Evolutionary conservation across 2,329 filamentous ascomycete species (phyloP), one percentile per base, ranked within the genome.

Genomic region (Chrysosporium keratinophilum): DNA sequence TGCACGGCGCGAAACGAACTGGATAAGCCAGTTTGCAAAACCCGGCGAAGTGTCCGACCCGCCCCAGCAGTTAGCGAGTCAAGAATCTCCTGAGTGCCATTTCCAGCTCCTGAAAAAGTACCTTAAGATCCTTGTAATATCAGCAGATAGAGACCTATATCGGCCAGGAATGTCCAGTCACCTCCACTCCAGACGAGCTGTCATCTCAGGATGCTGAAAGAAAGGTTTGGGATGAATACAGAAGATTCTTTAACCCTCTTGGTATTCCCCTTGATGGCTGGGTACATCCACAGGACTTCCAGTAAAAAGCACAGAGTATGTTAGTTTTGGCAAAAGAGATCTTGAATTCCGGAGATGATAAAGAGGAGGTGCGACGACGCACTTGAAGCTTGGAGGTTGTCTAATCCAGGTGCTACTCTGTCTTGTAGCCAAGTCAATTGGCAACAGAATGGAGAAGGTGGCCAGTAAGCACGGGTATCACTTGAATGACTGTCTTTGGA

Each of bases 31-130:
- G 23, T 28, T 28, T 7, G 56, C 17, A 56, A 28, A 28, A 28
- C 23, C 23, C 7, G 3, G 23, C 23, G 23, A 28, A 70, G 69
- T 67, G 68, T 58, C 62, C 61, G 59, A 20, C 17, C 50, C 64
- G 14, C 54, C 61, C 34, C 65, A 65, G 41, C 23, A 28, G 7
- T 28, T 7, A 7, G 7, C 23, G 7, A 28, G 23, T 28, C 23
- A 28, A 28, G 23, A 28, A 28, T 28, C 23, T 7, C 23, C 23
- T 4, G 23, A 28, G 7, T 28, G 23, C 23, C 23, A 28, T 7
- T 7, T 28, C 7, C 23, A 28, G 23, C 23, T 28, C 23, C 23
- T 28, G 7, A 3, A 28, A 7, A 28, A 28, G 23, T 28, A 28
- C 23, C 7, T 3, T 28, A 28, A 28, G 23, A 28, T 28, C 23